Conservation (phyloP, 768 basidiomycete species). For the Russula foetens region DNA sequence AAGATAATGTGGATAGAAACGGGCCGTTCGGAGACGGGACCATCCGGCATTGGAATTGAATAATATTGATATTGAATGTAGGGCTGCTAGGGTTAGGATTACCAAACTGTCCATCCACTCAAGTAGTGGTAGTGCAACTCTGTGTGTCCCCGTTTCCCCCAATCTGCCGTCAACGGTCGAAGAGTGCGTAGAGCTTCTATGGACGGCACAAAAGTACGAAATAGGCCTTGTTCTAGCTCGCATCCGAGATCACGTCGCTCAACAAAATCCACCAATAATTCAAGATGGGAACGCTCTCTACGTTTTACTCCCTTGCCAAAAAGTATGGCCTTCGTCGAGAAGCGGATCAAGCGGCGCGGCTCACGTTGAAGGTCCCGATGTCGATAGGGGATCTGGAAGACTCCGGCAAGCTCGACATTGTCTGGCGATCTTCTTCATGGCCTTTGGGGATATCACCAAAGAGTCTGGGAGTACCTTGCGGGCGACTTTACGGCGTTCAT, state of each 20-base stretch:
- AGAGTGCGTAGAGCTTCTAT: neutral
- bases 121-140: too few species aligned
- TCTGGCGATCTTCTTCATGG: slow-evolving; percentile 1
- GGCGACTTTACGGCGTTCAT: neutral
- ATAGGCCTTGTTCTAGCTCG: neutral
- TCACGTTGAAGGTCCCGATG: neutral
- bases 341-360: neutral
- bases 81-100: too few species aligned
- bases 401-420: neutral
- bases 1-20: too few species aligned
- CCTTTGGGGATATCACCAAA: slow-evolving; percentile 3
- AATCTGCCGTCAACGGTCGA: slow-evolving; percentile 1
- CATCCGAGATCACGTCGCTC: neutral
- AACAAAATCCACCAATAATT: neutral
- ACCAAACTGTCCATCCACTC: too few species aligned
- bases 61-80: too few species aligned
- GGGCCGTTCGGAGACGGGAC: too few species aligned
- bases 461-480: neutral
- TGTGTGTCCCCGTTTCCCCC: too few species aligned
- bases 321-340: slow-evolving; percentile 4
- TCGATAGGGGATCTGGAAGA: neutral
- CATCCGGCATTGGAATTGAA: too few species aligned
- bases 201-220: neutral
- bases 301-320: neutral
- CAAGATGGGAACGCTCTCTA: neutral